Evolutionary conservation across 768 basidiomycete species (phyloP).

Genomic region (Sporobolomyces roseus): DNA sequence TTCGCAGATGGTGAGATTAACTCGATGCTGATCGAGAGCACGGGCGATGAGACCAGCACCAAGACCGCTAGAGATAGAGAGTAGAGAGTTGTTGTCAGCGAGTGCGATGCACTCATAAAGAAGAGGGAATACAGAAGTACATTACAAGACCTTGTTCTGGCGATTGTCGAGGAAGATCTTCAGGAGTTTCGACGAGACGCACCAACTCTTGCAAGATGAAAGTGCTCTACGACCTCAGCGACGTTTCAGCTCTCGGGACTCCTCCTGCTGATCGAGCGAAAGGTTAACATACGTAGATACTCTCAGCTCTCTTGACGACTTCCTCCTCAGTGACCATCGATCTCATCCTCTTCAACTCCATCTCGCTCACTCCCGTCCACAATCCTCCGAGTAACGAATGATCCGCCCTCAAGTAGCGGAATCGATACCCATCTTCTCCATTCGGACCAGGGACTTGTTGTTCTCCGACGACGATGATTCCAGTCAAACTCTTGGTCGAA

Average conservation of each 20-base stretch:
- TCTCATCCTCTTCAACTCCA: slow-evolving; percentile 51
- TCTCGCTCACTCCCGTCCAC: slow-evolving; percentile 56
- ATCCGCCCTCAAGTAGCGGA: slow-evolving; percentile 57
- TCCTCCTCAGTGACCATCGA: slow-evolving; percentile 53
- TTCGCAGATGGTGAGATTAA: slow-evolving; percentile 80
- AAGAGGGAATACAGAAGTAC: slow-evolving; percentile 53
- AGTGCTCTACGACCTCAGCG: slow-evolving; percentile 56
- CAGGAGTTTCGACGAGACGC: slow-evolving; percentile 61
- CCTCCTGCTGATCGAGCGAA: neutral
- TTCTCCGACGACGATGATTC: slow-evolving; percentile 78
- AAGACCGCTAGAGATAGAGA: slow-evolving; percentile 81
- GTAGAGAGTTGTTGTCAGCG: neutral
- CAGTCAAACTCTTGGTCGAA: slow-evolving; percentile 67
- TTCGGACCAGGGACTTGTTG: slow-evolving; percentile 39
- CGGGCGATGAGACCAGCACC: slow-evolving; percentile 78
- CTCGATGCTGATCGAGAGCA: slow-evolving; percentile 64
- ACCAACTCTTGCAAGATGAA: slow-evolving; percentile 85
- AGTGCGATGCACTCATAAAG: neutral
- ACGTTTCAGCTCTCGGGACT: neutral
- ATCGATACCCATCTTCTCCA: slow-evolving; percentile 44
- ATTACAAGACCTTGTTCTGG: slow-evolving; percentile 65
- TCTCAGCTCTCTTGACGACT: slow-evolving; percentile 26
- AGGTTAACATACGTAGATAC: slow-evolving; percentile 46
- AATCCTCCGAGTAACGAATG: slow-evolving; percentile 64
- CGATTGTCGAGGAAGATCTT: slow-evolving; percentile 39